Evolutionary conservation across 345 rosid species (phyloP).

Genomic region (Rubroshorea leprosula): DNA sequence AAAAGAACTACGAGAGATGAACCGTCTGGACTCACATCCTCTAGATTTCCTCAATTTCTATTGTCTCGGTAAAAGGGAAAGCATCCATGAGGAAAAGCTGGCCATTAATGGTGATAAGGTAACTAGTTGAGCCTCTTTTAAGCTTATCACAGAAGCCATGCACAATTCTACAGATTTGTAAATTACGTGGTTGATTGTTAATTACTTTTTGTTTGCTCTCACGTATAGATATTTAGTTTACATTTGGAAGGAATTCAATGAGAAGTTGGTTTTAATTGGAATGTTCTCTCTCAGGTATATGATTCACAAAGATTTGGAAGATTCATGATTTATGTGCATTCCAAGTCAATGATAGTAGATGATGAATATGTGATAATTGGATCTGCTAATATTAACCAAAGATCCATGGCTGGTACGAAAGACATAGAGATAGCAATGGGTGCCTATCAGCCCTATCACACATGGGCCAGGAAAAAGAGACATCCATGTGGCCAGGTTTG

Average conservation of each 20-base stretch:
- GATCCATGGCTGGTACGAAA: conserved; percentile 94
- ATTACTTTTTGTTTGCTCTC: background rate
- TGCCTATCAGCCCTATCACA: too few species aligned
- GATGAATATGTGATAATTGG: conserved; percentile 84
- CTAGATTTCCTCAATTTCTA: conserved; percentile 60
- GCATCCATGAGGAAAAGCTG: conserved; percentile 16
- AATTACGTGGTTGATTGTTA: background rate
- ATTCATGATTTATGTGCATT: conserved; percentile 71
- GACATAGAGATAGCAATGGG: too few species aligned
- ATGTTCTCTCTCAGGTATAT: conserved; percentile 32
- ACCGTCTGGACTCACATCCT: conserved; percentile 40
- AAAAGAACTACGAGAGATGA: conserved; percentile 36
- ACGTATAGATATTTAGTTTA: too few species aligned
- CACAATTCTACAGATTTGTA: background rate
- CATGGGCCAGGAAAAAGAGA: background rate
- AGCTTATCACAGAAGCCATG: conserved; percentile 4
- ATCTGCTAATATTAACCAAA: conserved; percentile 94
- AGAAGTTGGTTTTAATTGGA: too few species aligned
- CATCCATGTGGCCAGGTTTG: too few species aligned
- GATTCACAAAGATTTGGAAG: conserved; percentile 36
- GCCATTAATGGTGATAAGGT: conserved; percentile 40
- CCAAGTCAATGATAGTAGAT: conserved; percentile 79
- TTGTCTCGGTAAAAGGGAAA: conserved; percentile 69
- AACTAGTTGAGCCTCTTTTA: conserved; percentile 9
- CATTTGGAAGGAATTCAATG: too few species aligned